Evolutionary conservation across 2,329 filamentous ascomycete genomes (phyloP), one percentile per base, ranked within the genome.

Genomic region (Dichotomopilus funicola): DNA sequence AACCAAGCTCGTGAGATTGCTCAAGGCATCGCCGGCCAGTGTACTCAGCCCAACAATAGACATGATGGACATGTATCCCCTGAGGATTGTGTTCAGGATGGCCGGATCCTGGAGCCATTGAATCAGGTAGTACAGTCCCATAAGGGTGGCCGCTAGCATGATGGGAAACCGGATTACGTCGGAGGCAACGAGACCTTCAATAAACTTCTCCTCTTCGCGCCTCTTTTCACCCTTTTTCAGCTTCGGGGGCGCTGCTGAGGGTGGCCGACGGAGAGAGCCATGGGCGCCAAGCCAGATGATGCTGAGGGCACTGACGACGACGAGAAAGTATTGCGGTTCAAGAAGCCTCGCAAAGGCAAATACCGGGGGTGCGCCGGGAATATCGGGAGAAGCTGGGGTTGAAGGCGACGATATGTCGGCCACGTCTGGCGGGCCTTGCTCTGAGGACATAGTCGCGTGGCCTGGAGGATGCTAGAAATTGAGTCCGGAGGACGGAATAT

Each of bases 131-230:
- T 97, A 97, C 10, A 97, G 77, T 5, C 83, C 83, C 43, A 70
- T 78, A 7, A 97, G 80, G 1, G 86, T 83, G 8, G 76, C 66
- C 1, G 85, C 89, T 5, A 91, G 91, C 53, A 91, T 75, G 36
- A 96, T 63, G 1, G 92, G 94, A 60, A 96, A 88, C 64, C 95
- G 70, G 62, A 97, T 81, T 48, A 90, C 92, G 70, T 97, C 92
- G 0, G 81, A 85, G 1, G 88, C 84, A 7, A 84, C 78, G 51
- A 95, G 72, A 0, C 86, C 86, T 58, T 83, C 79, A 12, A 76
- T 72, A 34, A 79, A 76, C 53, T 78, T 75, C 19, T 83, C 75
- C 13, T 79, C 78, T 9, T 81, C 76, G 0, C 77, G 71, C 1
- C 71, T 67, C 43, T 77, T 75, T 5, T 73, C 72, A 41, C 69